A percentile compares a stretch with the other conserved stretches of the same genome.
Evolutionary conservation across 305 asterid genomes (phyloP).

Genomic region (Fraxinus velutina): DNA sequence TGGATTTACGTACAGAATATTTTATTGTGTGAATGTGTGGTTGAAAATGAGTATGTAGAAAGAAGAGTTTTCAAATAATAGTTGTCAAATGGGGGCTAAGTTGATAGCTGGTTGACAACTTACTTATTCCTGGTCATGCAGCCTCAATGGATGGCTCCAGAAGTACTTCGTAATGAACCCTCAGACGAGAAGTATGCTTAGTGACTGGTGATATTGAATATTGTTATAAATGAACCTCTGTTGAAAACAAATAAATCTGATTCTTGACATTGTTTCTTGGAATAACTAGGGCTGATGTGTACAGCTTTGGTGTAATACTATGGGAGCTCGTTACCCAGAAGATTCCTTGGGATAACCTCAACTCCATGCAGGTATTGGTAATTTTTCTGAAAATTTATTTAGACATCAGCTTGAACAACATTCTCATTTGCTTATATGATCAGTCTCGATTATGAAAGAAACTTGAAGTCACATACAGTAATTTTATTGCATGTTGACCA

Average conservation of each 20-base stretch:
- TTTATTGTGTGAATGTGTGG: background rate
- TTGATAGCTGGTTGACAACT: constrained; percentile 9
- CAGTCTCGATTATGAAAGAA: background rate
- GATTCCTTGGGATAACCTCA: constrained; percentile 95
- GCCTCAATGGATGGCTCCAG: constrained; percentile 99
- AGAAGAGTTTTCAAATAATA: background rate
- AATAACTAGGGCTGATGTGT: constrained; percentile 73
- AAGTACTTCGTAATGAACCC: constrained; percentile 93
- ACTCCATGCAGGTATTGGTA: constrained; percentile 79
- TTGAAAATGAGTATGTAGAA: background rate
- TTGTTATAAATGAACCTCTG: background rate
- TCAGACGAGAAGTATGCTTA: constrained; percentile 80
- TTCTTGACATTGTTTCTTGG: constrained; percentile 18
- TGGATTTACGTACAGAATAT: background rate
- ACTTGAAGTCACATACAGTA: background rate
- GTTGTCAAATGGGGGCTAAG: background rate
- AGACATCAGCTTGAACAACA: background rate
- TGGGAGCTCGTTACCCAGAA: constrained; percentile 92
- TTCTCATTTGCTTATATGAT: background rate
- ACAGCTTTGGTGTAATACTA: constrained; percentile 86
- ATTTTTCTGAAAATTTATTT: background rate
- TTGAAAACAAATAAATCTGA: background rate
- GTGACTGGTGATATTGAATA: background rate
- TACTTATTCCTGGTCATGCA: constrained; percentile 35
- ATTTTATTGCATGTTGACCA: background rate